Conservation (phyloP, 805 yeast species). For the Starmerella floris region DNA sequence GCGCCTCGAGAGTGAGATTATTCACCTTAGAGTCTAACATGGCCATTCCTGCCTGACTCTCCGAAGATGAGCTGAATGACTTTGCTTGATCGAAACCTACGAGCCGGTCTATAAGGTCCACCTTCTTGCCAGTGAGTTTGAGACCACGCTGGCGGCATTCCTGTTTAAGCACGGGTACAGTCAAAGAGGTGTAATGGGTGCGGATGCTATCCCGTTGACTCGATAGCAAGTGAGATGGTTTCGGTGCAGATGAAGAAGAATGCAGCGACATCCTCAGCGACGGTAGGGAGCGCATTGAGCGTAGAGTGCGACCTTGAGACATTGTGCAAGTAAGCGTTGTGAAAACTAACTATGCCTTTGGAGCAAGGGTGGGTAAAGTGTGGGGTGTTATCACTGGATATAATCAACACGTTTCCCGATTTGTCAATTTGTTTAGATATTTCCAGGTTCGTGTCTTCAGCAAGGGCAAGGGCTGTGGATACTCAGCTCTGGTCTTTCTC, state of each 20-base stretch:
- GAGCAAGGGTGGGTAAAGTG: too few species aligned
- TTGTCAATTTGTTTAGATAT: background rate
- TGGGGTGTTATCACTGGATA: too few species aligned
- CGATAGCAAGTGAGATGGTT: constrained; percentile 25
- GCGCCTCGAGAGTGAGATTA: background rate
- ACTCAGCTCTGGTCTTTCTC: too few species aligned
- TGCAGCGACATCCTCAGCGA: constrained; percentile 20
- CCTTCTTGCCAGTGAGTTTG: constrained; percentile 47
- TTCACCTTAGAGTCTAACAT: constrained; percentile 1
- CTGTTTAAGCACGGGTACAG: constrained; percentile 39
- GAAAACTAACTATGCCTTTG: too few species aligned
- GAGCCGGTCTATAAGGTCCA: constrained; percentile 37
- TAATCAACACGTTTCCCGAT: background rate
- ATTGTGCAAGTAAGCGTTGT: background rate
- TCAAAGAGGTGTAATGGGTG: constrained; percentile 31
- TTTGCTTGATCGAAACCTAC: constrained; percentile 20
- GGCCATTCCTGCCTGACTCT: background rate
- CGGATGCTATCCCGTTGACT: constrained; percentile 13
- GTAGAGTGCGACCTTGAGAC: constrained; percentile 12
- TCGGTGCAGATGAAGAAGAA: constrained; percentile 23
- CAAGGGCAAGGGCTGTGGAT: background rate
- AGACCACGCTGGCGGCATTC: constrained; percentile 51
- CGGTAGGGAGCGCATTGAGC: constrained; percentile 22
- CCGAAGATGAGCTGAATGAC: constrained; percentile 12
- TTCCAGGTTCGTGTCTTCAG: background rate